phyloP scores from a whole-genome alignment of 345 rosid species.

The Syzygium aqueum region DNA sequence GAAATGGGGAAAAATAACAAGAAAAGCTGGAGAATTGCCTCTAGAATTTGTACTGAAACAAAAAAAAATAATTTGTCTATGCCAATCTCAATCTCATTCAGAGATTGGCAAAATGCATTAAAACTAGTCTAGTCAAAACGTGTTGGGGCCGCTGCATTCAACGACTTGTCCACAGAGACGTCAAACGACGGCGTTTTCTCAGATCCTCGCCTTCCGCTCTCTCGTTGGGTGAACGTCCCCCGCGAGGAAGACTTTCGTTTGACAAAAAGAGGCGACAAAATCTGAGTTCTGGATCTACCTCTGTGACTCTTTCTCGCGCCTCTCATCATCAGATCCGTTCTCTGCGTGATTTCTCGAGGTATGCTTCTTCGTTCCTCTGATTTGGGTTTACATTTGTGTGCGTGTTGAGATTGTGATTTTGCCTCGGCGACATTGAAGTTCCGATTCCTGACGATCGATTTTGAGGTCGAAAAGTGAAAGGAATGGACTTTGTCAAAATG shows the following conservation, averaged over 20 bases:
- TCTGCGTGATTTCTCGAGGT: not conserved
- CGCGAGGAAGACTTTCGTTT: not conserved
- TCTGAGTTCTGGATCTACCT: not conserved
- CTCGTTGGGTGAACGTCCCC: not conserved
- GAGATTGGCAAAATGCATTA: not conserved
- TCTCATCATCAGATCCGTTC: not conserved
- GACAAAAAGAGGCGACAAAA: not conserved
- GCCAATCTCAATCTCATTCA: not conserved
- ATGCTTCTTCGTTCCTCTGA: not conserved
- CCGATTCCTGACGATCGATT: not conserved
- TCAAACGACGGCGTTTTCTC: not conserved
- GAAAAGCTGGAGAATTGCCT: not conserved
- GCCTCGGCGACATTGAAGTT: not conserved
- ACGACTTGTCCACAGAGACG: not conserved
- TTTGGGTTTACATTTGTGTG: not conserved
- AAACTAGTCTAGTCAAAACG: not conserved
- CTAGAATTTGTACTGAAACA: not conserved
- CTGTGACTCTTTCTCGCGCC: not conserved
- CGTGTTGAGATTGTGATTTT: not conserved
- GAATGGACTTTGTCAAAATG: not conserved
- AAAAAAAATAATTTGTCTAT: not conserved
- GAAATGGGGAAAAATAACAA: not conserved
- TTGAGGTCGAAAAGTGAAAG: not conserved
- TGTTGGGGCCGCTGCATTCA: not conserved
- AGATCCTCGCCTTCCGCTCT: not conserved